Evolutionary conservation across 768 basidiomycete species (phyloP).

Genomic region (Tylopilus rubrobrunneus): DNA sequence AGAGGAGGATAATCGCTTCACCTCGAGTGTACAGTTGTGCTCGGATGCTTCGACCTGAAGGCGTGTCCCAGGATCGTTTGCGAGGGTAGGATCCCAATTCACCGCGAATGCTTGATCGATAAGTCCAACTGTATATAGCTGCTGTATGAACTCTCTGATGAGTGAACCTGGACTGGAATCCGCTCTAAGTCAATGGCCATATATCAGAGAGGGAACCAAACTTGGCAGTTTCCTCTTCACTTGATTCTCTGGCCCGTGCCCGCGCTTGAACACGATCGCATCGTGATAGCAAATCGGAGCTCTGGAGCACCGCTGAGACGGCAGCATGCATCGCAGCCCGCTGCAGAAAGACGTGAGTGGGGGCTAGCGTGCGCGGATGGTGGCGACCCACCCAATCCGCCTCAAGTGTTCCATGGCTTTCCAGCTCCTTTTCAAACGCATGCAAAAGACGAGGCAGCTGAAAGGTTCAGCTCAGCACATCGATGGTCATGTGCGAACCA

Average conservation of each 20-base stretch:
- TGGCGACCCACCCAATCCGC: constrained; percentile 53
- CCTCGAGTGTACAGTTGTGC: constrained; percentile 54
- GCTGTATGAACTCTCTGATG: constrained; percentile 39
- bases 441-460: constrained; percentile 62
- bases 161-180: constrained; percentile 22
- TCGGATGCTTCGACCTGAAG: constrained; percentile 61
- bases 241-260: constrained; percentile 19
- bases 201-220: constrained; percentile 4
- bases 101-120: constrained; percentile 50
- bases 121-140: constrained; percentile 50
- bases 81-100: constrained; percentile 48
- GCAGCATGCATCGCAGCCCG: constrained; percentile 47
- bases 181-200: constrained; percentile 7
- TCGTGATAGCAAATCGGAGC: constrained; percentile 51
- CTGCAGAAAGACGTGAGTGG: constrained; percentile 21
- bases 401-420: constrained; percentile 42
- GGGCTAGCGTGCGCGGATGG: not conserved
- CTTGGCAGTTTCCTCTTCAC: constrained; percentile 23
- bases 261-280: constrained; percentile 47
- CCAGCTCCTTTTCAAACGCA: constrained; percentile 52
- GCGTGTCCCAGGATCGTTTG: constrained; percentile 45
- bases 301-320: constrained; percentile 44
- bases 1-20: constrained; percentile 22
- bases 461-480: constrained; percentile 1
- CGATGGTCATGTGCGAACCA: not conserved